Percentiles rank a stretch among this genome's conserved stretches.
Conservation (phyloP, 257 asterid species). For the Primulina eburnea region DNA sequence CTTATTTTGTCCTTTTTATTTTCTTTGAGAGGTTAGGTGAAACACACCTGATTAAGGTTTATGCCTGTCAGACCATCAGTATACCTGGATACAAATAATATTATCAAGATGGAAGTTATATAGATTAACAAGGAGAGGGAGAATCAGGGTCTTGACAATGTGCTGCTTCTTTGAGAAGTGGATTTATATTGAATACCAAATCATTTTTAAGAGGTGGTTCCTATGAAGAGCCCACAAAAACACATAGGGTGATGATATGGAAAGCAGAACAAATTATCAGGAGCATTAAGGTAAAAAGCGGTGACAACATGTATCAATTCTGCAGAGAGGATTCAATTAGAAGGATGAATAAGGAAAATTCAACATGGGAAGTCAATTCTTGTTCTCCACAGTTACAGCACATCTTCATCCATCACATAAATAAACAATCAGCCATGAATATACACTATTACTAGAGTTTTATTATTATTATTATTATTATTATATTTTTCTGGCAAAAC, state of each 20-base stretch:
- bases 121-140: constrained; percentile 17
- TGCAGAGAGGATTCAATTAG: neutral
- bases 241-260: neutral
- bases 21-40: constrained; percentile 11
- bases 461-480: no score
- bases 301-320: neutral
- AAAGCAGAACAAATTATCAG: neutral
- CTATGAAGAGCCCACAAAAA: constrained; percentile 1
- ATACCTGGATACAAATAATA: constrained; percentile 60
- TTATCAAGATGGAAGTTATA: constrained; percentile 4
- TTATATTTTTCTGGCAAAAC: no score
- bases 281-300: neutral
- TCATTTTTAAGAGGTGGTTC: constrained; percentile 3
- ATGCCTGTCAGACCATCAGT: constrained; percentile 70
- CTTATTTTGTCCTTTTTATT: neutral
- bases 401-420: neutral
- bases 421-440: neutral
- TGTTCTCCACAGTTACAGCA: neutral
- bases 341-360: neutral
- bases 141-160: neutral
- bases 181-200: neutral
- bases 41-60: constrained; percentile 73
- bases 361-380: neutral
- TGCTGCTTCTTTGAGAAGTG: neutral
- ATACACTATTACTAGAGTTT: neutral